Evolutionary conservation across 306 rosid genomes (phyloP), one percentile per base, ranked within the genome.

Genomic region (Ceratonia siliqua): DNA sequence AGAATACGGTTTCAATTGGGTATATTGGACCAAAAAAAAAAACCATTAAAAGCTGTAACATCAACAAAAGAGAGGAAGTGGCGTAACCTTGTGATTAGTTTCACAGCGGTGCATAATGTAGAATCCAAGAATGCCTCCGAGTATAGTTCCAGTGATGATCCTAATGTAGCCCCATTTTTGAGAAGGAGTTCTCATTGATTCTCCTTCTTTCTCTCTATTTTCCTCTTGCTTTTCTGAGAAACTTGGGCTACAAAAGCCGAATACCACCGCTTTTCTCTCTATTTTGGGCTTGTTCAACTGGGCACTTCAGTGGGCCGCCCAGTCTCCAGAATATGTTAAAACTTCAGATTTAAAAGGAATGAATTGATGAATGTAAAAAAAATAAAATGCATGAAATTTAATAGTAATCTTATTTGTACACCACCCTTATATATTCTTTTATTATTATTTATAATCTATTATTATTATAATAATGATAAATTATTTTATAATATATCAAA

Each of bases 91-190:
- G 71, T 91, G 91, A 78, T 82, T 75, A 14, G 25, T 68, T 83
- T 91, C 97, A 24, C 83, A 6, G 42, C 88, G 91, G 72, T 91
- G 94, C 97, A 91, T 94, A 63, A 85, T 92, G 48, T 94, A 94
- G 91, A 94, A 94, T 73, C 96, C 97, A 62, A 94, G 89, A 59
- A 80, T 73, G 67, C 94, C 94, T 53, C 94, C 96, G 8, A 85
- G 6, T 61, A 90, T 82, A 24, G 94, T 90, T 17, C 98, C 98
- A 52, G 81, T 15, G 64, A 90, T 87, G 84, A 92, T 90, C 77
- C 96, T 80, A 63, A 87, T 53, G 56, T 87, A 92, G n/a, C 80
- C 96, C 98, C 96, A 92, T 69, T 62, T 81, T 62, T 82, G 85
- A 15, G 95, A 83, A 56, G 76, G 64, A 27, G 50, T 17, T 33